A percentile compares a stretch with the other conserved stretches of the same genome.
Conservation (phyloP, 1,139 yeast species). For the Candida sp. region DNA sequence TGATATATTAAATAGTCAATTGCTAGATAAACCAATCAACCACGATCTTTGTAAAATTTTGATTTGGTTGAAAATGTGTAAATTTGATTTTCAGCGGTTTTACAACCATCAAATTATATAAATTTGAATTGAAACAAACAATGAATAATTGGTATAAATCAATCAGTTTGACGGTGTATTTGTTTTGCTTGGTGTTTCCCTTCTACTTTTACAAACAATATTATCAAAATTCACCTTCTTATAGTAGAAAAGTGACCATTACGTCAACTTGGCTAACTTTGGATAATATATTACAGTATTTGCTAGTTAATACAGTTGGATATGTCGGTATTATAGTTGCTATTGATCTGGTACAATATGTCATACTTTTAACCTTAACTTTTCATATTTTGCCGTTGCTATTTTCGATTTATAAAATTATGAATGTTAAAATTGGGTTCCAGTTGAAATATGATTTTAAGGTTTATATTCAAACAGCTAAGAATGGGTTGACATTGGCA, state of each 20-base stretch:
- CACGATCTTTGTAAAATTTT: too few species aligned
- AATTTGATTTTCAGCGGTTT: not conserved
- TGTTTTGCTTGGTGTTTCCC: slow-evolving; percentile 1
- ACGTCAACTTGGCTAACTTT: not conserved
- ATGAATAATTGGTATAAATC: not conserved
- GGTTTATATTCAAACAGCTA: not conserved
- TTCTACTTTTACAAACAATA: not conserved
- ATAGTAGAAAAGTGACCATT: not conserved
- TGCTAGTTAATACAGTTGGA: not conserved
- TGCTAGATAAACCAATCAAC: too few species aligned
- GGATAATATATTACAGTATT: not conserved
- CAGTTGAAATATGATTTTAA: slow-evolving; percentile 4
- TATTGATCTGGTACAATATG: not conserved
- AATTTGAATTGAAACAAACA: not conserved
- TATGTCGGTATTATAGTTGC: not conserved
- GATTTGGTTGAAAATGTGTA: not conserved
- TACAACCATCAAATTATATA: not conserved
- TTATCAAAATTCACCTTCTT: not conserved
- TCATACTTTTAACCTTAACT: not conserved
- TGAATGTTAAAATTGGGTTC: not conserved
- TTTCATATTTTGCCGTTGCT: not conserved
- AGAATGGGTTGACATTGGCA: not conserved
- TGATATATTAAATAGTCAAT: too few species aligned
- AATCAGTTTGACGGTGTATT: not conserved
- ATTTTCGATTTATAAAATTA: not conserved